Percentiles rank a stretch among this genome's conserved stretches.
These are phyloP conservation scores for Papiliotrema laurentii DNA, from an alignment of 1,284 basidiomycete genomes.

Conservation along the genomic window DNA sequence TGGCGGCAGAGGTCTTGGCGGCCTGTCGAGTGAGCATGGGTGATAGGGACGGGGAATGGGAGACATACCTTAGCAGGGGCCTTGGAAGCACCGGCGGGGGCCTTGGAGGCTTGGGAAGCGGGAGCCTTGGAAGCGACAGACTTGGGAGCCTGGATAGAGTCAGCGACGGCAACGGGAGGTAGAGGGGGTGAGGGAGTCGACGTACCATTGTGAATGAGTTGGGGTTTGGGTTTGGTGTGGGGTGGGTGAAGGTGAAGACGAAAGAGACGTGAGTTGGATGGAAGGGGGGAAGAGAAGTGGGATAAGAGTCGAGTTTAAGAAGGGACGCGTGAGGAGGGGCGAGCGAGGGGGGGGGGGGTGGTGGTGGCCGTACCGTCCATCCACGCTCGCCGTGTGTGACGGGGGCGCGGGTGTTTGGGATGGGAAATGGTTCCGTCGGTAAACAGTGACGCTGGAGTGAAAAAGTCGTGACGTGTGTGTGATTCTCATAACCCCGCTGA, in stretches of 20 bases:
- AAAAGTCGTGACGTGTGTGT: constrained; percentile 1
- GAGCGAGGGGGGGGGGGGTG: background rate
- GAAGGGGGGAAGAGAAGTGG: constrained; percentile 1
- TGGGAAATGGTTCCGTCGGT: background rate
- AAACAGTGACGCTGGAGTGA: background rate
- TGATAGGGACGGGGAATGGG: constrained; percentile 38
- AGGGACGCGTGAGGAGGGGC: background rate
- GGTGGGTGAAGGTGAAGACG: constrained; percentile 17
- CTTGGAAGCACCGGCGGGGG: constrained; percentile 52
- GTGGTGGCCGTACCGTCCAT: too few species aligned
- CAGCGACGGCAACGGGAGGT: background rate
- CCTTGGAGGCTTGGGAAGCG: constrained; percentile 55
- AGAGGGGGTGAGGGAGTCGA: constrained; percentile 2
- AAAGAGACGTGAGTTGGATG: constrained; percentile 9
- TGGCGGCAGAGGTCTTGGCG: constrained; percentile 65
- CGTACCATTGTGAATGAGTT: constrained; percentile 34
- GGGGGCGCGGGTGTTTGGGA: too few species aligned
- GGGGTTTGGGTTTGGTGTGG: constrained; percentile 14
- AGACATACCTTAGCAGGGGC: constrained; percentile 55
- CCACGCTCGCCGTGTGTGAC: too few species aligned
- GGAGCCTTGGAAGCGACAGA: constrained; percentile 54
- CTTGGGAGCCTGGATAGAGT: constrained; percentile 45
- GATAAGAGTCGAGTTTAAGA: background rate
- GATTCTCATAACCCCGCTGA: background rate
- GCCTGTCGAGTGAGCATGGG: constrained; percentile 44